Conservation (phyloP, 257 asterid genomes). For the Cinchona pubescens region DNA sequence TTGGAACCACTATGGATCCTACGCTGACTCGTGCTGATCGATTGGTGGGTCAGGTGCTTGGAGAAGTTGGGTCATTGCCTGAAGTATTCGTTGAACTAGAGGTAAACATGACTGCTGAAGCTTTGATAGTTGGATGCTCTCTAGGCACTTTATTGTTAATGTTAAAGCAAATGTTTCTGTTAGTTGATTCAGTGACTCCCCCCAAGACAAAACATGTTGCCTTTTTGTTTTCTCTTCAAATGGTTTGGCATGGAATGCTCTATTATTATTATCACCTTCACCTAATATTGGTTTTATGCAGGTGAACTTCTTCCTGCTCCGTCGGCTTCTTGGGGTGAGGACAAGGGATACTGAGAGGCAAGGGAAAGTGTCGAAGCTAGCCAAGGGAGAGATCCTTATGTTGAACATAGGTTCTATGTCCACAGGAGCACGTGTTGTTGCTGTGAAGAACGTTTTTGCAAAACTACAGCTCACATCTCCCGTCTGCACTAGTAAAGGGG, state of each 20-base stretch:
- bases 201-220: not conserved
- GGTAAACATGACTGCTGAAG: conserved; percentile 35
- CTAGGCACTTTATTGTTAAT: not conserved
- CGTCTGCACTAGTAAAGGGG: conserved; percentile 93
- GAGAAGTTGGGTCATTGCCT: conserved; percentile 97
- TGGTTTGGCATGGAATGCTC: not conserved
- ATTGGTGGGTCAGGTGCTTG: conserved; percentile 98
- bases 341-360: conserved; percentile 89
- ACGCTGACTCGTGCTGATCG: conserved; percentile 99
- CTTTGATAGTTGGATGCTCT: not conserved
- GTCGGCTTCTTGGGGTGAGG: conserved; percentile 88
- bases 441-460: conserved; percentile 82
- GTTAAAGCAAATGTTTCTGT: not conserved
- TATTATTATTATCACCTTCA: not conserved
- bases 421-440: conserved; percentile 89
- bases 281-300: conserved; percentile 16
- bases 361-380: conserved; percentile 81
- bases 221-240: not conserved
- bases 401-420: conserved; percentile 98
- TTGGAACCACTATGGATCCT: conserved; percentile 98
- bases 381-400: conserved; percentile 93
- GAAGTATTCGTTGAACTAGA: conserved; percentile 84
- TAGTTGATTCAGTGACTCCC: not conserved
- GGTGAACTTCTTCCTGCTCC: conserved; percentile 90
- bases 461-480: conserved; percentile 93